Base-by-base conservation (phyloP, 1,284 basidiomycete genomes). In the Irpex sp. region DNA sequence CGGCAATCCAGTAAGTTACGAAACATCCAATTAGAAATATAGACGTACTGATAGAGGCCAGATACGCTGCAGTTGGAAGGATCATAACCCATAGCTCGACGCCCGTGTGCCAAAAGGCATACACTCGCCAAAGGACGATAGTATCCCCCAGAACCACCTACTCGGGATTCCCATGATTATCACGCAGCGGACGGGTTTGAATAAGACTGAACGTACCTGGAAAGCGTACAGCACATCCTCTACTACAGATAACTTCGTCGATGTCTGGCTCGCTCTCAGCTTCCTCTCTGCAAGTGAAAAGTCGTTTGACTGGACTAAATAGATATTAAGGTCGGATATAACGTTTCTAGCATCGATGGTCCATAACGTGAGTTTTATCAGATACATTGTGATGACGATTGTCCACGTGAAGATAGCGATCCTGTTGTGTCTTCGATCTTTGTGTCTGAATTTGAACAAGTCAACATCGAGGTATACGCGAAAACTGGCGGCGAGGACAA, bases 321-420 rank as follows among this genome's bases (percentile, higher is more conserved):
- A 61, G 5, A 63, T 43, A n/a, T 55, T 51, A 3, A 63, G 37
- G 39, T 63, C 63, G 3, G 53, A 37, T 35, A 67, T 54, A 37
- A 62, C 31, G 31, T 65, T 61, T 33, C 62, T 61, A 4, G 65
- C 61, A 47, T 67, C 66, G 35, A 67, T 62, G 21, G 65, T 63
- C 66, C 66, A 67, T 5, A 67, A 55, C 9, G 62, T 36, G 8
- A 65, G 47, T 9, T 61, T 64, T 8, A 67, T 53, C 17, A 59
- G 36, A 37, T 63, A 67, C 66, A 67, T 67, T 8, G 58, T 56
- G 19, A 65, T 36, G 19, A 67, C 62, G 37, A 62, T 59, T 2
- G 19, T 7, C 43, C 36, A 64, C 26, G 62, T 65, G 17, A 13
- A 58, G 47, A 60, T 4, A 8, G 64, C 60, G 8, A 61, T 59